Conservation (phyloP, 106 monocot species). For the Agapanthus africanus region DNA sequence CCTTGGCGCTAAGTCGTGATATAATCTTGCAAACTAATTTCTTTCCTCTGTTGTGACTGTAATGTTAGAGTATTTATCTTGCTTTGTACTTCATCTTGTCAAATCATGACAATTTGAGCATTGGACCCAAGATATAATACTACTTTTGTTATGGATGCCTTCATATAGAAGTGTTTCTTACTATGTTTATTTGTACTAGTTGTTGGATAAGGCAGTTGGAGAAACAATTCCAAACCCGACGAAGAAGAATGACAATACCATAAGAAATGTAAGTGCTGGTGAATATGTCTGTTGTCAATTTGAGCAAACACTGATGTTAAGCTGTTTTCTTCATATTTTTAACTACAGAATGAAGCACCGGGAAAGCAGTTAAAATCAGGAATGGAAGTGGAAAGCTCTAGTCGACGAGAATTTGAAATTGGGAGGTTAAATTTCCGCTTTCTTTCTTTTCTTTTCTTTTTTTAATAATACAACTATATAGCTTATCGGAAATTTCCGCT, state of each 20-base stretch:
- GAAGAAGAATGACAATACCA: slow-evolving; percentile 54
- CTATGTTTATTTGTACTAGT: no score
- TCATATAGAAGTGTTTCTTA: no score
- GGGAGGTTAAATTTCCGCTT: slow-evolving; percentile 40
- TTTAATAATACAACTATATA: background rate
- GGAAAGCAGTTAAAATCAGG: slow-evolving; percentile 70
- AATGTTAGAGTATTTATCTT: no score
- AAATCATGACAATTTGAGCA: no score
- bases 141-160: no score
- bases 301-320: background rate
- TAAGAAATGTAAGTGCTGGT: slow-evolving; percentile 76
- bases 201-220: no score
- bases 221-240: slow-evolving; percentile 43
- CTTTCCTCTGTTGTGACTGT: no score
- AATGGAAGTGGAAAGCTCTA: slow-evolving; percentile 40
- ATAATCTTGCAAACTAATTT: no score
- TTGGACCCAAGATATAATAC: no score
- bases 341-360: slow-evolving; percentile 64
- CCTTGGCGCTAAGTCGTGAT: no score
- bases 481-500: slow-evolving; percentile 5
- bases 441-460: background rate
- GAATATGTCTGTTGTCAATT: slow-evolving; percentile 1
- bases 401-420: slow-evolving; percentile 33
- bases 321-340: slow-evolving; percentile 5
- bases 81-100: no score